These are phyloP conservation scores for Lotus japonicus DNA, from an alignment of 306 rosid species.

Conservation along the genomic window DNA sequence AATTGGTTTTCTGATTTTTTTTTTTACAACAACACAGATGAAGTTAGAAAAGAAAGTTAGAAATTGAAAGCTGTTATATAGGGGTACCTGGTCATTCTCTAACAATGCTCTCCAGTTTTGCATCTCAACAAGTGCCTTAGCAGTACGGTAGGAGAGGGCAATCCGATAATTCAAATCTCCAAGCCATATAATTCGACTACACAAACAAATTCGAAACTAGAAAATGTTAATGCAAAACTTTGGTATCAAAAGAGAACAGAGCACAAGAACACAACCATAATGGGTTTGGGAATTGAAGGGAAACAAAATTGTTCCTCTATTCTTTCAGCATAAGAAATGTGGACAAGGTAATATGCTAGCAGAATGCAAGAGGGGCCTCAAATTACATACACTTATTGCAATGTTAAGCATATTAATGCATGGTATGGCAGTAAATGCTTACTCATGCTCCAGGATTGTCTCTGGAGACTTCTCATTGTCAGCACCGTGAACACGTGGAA, in stretches of 20 bases:
- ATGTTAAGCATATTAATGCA: background rate
- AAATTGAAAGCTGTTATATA: background rate
- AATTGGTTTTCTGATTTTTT: background rate
- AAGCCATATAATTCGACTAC: constrained; percentile 95
- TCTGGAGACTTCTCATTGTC: constrained; percentile 74
- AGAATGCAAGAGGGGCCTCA: background rate
- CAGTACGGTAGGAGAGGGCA: constrained; percentile 86
- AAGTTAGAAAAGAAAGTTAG: background rate
- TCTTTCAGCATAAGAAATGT: background rate
- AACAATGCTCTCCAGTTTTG: constrained; percentile 99
- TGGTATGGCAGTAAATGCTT: constrained; percentile 27
- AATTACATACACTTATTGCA: background rate
- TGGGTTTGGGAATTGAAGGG: background rate
- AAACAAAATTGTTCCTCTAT: background rate
- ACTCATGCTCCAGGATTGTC: constrained; percentile 97
- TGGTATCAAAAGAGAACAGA: background rate
- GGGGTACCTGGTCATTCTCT: constrained; percentile 86
- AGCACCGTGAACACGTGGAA: constrained; percentile 72
- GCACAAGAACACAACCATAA: background rate
- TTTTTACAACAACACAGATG: background rate
- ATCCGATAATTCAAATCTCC: constrained; percentile 98
- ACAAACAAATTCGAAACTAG: constrained; percentile 16
- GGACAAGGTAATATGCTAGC: background rate
- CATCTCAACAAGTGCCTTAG: constrained; percentile 96
- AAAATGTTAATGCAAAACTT: constrained; percentile 1